Conservation (phyloP, 1,139 yeast genomes). For the Suhomyces bokatorum region DNA sequence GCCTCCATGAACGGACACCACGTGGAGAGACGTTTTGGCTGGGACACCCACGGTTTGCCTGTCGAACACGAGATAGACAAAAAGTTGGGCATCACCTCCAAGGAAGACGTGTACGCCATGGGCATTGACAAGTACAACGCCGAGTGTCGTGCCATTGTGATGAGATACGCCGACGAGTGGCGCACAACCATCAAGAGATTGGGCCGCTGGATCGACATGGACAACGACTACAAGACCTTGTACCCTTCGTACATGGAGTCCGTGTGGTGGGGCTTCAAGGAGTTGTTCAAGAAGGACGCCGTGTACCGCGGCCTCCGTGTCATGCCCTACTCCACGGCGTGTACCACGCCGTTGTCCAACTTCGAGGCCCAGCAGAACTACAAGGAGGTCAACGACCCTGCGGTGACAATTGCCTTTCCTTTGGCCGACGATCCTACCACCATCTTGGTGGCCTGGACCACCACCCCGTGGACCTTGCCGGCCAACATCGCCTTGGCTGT, state of each 20-base stretch:
- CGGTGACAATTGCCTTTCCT: slow-evolving; percentile 89
- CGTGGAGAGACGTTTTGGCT: slow-evolving; percentile 96
- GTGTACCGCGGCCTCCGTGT: slow-evolving; percentile 95
- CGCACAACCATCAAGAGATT: slow-evolving; percentile 85
- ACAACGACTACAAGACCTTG: slow-evolving; percentile 95
- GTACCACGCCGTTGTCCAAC: slow-evolving; percentile 93
- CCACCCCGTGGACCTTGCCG: slow-evolving; percentile 99
- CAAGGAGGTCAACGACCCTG: slow-evolving; percentile 96
- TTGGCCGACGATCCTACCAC: slow-evolving; percentile 78
- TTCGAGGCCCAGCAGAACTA: slow-evolving; percentile 98
- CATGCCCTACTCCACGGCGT: slow-evolving; percentile 98
- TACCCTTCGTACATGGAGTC: slow-evolving; percentile 97
- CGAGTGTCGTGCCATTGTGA: slow-evolving; percentile 94
- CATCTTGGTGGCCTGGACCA: slow-evolving; percentile 93
- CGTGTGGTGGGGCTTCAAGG: slow-evolving; percentile 98
- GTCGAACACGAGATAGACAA: slow-evolving; percentile 98
- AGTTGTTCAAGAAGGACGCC: slow-evolving; percentile 77
- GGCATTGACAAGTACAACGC: slow-evolving; percentile 92
- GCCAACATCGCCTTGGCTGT: slow-evolving; percentile 91
- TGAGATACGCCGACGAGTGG: slow-evolving; percentile 97
- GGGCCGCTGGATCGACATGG: slow-evolving; percentile 99
- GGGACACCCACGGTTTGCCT: slow-evolving; percentile 99
- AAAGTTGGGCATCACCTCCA: slow-evolving; percentile 88
- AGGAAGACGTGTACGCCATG: slow-evolving; percentile 89
- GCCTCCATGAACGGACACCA: slow-evolving; percentile 97